Conservation (phyloP, 2,329 filamentous ascomycete genomes). For the Pseudonectria foliicola region DNA sequence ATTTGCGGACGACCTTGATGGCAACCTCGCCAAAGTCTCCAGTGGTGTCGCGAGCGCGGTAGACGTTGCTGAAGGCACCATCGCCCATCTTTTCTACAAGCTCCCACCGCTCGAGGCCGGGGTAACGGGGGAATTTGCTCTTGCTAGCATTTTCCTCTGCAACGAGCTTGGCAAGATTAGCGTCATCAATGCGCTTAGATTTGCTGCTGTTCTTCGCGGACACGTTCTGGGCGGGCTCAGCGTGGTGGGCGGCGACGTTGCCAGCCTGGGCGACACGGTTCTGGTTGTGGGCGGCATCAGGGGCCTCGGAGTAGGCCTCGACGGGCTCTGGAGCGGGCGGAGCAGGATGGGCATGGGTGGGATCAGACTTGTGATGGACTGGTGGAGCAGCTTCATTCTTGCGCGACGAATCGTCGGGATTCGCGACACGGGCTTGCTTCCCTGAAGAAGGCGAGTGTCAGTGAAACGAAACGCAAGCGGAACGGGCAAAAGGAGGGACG, state of each 20-base stretch:
- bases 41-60: constrained; percentile 71
- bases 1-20: constrained; percentile 98
- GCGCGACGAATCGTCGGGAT: constrained; percentile 44
- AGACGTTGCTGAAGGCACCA: constrained; percentile 97
- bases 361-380: constrained; percentile 43
- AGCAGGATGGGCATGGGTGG: constrained; percentile 29
- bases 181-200: constrained; percentile 43
- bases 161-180: constrained; percentile 76
- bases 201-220: constrained; percentile 22
- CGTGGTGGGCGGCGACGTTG: constrained; percentile 56
- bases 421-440: constrained; percentile 76
- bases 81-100: constrained; percentile 97
- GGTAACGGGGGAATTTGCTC: constrained; percentile 67
- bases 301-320: constrained; percentile 56
- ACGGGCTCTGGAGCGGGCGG: constrained; percentile 37
- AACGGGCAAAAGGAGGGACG: constrained; percentile 1
- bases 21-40: constrained; percentile 74
- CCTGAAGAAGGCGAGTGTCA: constrained; percentile 36
- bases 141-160: constrained; percentile 85
- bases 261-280: constrained; percentile 64
- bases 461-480: constrained; percentile 1
- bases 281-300: constrained; percentile 43
- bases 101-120: constrained; percentile 57
- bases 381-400: constrained; percentile 47
- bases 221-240: constrained; percentile 52